A percentile compares a stretch with the other conserved stretches of the same genome.
These are phyloP conservation scores for Entoloma clypeatum DNA, from an alignment of 1,284 basidiomycete species.

Conservation along the genomic window DNA sequence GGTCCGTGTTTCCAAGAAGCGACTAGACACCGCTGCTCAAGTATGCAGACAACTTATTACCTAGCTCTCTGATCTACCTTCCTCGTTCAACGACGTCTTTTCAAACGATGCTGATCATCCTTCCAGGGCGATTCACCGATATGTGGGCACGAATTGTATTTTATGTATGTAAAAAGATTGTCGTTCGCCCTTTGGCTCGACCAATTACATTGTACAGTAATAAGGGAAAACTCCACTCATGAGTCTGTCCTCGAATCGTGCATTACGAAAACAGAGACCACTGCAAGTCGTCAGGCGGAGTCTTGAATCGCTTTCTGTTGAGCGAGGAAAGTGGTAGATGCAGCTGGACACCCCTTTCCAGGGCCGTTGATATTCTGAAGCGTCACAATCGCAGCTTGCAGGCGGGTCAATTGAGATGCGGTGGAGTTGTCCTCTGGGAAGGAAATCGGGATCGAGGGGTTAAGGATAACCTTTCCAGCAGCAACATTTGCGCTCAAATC, in stretches of 20 bases:
- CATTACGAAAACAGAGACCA: too few relatives aligned
- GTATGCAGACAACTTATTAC: conserved; percentile 75
- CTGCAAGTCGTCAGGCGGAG: too few relatives aligned
- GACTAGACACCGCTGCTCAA: conserved; percentile 92
- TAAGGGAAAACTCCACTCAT: too few relatives aligned
- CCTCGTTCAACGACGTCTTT: conserved; percentile 7
- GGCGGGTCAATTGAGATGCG: conserved; percentile 47
- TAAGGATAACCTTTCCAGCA: conserved; percentile 58
- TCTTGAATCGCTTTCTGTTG: conserved; percentile 43
- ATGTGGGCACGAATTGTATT: too few relatives aligned
- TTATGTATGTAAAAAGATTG: too few relatives aligned
- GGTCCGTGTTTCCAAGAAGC: conserved; percentile 99
- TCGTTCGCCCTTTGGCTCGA: too few relatives aligned
- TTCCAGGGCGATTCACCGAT: neutral
- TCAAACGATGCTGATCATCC: conserved; percentile 3
- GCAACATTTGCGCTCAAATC: neutral
- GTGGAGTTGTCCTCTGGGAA: conserved; percentile 59
- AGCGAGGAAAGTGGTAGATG: conserved; percentile 47
- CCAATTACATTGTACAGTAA: too few relatives aligned
- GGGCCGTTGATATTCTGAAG: conserved; percentile 52
- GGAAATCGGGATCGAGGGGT: conserved; percentile 48
- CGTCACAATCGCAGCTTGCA: conserved; percentile 46
- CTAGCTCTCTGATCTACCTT: conserved; percentile 77
- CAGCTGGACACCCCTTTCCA: conserved; percentile 50
- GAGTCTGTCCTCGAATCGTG: too few relatives aligned